Conservation (phyloP, 805 yeast species). For the Saccharomyces paradoxus region DNA sequence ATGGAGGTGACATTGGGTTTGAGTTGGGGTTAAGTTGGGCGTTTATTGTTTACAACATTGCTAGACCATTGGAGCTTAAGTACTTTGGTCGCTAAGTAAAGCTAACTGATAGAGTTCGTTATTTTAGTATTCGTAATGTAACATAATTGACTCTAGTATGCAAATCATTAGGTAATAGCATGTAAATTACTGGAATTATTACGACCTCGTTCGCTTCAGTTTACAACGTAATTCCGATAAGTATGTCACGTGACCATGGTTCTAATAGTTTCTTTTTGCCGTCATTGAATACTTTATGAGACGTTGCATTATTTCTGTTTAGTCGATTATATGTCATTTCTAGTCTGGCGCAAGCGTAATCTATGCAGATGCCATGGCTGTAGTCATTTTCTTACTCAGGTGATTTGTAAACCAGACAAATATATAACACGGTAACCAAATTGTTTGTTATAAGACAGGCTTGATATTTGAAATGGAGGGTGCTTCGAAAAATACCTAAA, state of each 20-base stretch:
- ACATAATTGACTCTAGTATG: not conserved
- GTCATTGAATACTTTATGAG: not conserved
- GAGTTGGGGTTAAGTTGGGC: slow-evolving; percentile 66
- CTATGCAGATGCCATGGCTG: too few relatives aligned
- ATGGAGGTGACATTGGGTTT: slow-evolving; percentile 84
- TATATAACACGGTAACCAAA: too few relatives aligned
- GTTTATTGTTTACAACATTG: slow-evolving; percentile 48
- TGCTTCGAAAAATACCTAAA: too few relatives aligned
- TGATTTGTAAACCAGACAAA: too few relatives aligned
- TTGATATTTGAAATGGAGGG: too few relatives aligned
- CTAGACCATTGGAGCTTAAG: slow-evolving; percentile 61
- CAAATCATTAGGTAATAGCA: not conserved
- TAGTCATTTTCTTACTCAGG: too few relatives aligned
- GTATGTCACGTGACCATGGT: not conserved
- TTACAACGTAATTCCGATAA: not conserved
- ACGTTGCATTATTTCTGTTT: not conserved
- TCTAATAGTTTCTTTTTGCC: not conserved
- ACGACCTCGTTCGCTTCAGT: not conserved
- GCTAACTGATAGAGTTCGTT: not conserved
- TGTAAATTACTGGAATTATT: not conserved
- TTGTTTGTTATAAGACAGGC: too few relatives aligned
- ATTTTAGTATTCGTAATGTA: not conserved
- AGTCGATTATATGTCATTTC: not conserved
- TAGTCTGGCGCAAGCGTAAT: not conserved
- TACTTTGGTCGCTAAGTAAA: slow-evolving; percentile 37